Conservation (phyloP, 768 basidiomycete genomes). For the Naematelia aurantialba region DNA sequence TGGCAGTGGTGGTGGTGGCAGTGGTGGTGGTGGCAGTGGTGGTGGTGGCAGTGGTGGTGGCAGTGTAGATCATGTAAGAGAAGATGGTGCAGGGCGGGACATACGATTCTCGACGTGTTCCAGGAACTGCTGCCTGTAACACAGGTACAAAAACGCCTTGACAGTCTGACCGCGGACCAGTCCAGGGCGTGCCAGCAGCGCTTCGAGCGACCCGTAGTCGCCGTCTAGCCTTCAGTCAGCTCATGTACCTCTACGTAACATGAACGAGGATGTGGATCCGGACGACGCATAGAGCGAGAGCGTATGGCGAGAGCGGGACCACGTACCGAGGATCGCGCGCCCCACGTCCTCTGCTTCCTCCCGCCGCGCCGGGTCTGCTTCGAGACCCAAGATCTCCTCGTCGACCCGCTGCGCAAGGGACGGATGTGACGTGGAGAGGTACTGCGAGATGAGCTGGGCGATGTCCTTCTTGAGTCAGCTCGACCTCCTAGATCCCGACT, state of each 20-base stretch:
- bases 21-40: too few species aligned
- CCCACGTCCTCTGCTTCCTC: slow-evolving; percentile 37
- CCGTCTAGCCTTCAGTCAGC: slow-evolving; percentile 24
- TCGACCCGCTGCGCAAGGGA: slow-evolving; percentile 23
- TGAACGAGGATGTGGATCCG: too few species aligned
- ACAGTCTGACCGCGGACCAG: slow-evolving; percentile 36
- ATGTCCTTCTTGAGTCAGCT: slow-evolving; percentile 31
- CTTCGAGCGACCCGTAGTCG: slow-evolving; percentile 43
- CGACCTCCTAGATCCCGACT: too few species aligned
- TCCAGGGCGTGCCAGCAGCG: slow-evolving; percentile 29
- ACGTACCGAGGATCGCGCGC: slow-evolving; percentile 37
- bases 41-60: not conserved
- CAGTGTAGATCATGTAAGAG: not conserved
- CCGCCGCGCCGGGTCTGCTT: slow-evolving; percentile 9
- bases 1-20: too few species aligned
- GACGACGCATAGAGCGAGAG: slow-evolving; percentile 4
- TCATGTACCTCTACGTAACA: not conserved
- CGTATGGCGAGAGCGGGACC: too few species aligned
- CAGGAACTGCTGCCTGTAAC: slow-evolving; percentile 48
- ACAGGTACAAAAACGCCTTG: slow-evolving; percentile 45
- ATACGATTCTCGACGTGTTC: slow-evolving; percentile 46
- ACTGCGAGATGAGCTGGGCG: slow-evolving; percentile 37
- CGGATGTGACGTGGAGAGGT: slow-evolving; percentile 22
- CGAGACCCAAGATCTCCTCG: slow-evolving; percentile 27
- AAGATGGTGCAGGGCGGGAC: slow-evolving; percentile 7